These are phyloP conservation scores for Starmerella kuoi DNA, from an alignment of 805 yeast species.

Conservation along the genomic window DNA sequence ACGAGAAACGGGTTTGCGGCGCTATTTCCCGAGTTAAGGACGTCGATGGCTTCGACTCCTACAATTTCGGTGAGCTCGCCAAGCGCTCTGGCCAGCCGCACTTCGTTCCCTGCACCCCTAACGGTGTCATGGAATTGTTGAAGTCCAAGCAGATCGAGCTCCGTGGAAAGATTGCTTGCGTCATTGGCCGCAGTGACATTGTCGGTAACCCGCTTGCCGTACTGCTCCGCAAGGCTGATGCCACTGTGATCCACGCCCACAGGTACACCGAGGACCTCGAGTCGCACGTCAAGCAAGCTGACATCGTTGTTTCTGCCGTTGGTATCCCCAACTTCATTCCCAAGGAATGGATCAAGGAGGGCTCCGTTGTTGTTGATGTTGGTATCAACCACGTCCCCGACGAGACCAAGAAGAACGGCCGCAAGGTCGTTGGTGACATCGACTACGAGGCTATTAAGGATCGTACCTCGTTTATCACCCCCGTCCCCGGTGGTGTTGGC, in stretches of 20 bases:
- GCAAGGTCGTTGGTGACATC: constrained; percentile 83
- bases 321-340: constrained; percentile 75
- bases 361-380: constrained; percentile 84
- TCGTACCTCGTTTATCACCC: constrained; percentile 63
- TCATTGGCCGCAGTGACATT: constrained; percentile 91
- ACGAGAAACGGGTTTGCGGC: constrained; percentile 68
- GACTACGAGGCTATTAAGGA: constrained; percentile 54
- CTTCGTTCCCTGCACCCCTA: constrained; percentile 91
- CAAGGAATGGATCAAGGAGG: constrained; percentile 78
- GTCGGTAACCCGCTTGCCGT: constrained; percentile 91
- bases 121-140: constrained; percentile 75
- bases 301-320: constrained; percentile 86
- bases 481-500: constrained; percentile 99
- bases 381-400: constrained; percentile 87
- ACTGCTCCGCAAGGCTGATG: constrained; percentile 62
- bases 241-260: constrained; percentile 80
- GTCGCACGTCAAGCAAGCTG: constrained; percentile 52
- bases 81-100: constrained; percentile 74
- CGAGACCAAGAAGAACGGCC: constrained; percentile 59
- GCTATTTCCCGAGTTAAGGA: constrained; percentile 75
- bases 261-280: constrained; percentile 58
- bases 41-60: constrained; percentile 88
- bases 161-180: constrained; percentile 74
- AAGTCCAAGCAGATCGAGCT: constrained; percentile 51
- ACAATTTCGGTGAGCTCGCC: constrained; percentile 80